Percentiles rank a stretch among this genome's conserved stretches.
These are phyloP conservation scores for Schizopora paradoxa DNA, from an alignment of 1,284 basidiomycete species.

Conservation along the genomic window DNA sequence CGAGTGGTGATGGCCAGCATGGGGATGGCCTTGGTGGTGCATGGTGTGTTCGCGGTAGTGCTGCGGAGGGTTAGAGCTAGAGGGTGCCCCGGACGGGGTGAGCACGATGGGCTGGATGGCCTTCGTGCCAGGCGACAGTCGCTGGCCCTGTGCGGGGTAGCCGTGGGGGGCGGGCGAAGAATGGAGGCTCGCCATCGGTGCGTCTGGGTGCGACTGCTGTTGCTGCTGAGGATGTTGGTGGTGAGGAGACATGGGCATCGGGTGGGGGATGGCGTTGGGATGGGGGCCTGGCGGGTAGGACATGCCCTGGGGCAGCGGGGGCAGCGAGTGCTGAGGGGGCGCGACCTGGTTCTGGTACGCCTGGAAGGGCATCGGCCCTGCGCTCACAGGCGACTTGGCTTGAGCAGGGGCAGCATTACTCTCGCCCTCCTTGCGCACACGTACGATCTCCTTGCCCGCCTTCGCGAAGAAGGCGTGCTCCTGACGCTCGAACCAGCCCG, in stretches of 20 bases:
- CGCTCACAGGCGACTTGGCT: too few species aligned
- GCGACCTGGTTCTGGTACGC: slow-evolving; percentile 1
- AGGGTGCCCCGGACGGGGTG: too few species aligned
- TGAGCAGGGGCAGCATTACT: too few species aligned
- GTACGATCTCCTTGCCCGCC: slow-evolving; percentile 66
- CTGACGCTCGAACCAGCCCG: slow-evolving; percentile 62
- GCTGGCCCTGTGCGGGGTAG: background rate
- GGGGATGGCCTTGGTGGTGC: too few species aligned
- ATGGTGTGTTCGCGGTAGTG: too few species aligned
- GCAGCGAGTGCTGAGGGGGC: slow-evolving; percentile 5
- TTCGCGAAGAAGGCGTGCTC: slow-evolving; percentile 73
- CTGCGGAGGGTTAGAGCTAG: too few species aligned
- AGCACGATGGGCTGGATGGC: background rate
- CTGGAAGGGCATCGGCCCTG: too few species aligned
- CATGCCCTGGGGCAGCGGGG: too few species aligned
- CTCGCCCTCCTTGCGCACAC: slow-evolving; percentile 37
- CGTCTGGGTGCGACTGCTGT: slow-evolving; percentile 12
- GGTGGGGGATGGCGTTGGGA: too few species aligned
- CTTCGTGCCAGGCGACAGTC: background rate
- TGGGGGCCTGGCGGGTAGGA: slow-evolving; percentile 3
- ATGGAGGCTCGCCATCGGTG: slow-evolving; percentile 11
- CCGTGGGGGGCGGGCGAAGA: slow-evolving; percentile 14
- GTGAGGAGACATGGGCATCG: background rate
- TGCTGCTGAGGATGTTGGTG: slow-evolving; percentile 10
- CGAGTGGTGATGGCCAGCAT: too few species aligned